Percentiles rank a stretch among this genome's conserved stretches.
These are phyloP conservation scores for Apiotrichum gamsii DNA, from an alignment of 1,284 basidiomycete genomes.

Conservation along the genomic window DNA sequence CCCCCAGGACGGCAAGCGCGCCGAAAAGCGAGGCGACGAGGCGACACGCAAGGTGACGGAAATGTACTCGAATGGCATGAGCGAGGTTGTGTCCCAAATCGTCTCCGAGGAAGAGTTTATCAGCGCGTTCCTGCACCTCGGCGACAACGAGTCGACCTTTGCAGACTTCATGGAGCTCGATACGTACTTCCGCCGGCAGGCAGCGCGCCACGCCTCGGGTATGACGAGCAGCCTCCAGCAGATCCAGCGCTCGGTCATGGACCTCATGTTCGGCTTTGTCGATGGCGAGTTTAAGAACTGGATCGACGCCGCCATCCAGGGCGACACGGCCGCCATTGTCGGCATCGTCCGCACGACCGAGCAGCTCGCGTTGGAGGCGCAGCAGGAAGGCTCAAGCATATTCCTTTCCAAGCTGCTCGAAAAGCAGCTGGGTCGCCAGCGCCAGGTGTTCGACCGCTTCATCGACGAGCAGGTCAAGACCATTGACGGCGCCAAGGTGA, in stretches of 20 bases:
- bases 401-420: conserved; percentile 69
- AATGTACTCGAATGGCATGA: conserved; percentile 69
- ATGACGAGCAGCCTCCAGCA: conserved; percentile 66
- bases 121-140: conserved; percentile 84
- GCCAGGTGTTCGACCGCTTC: conserved; percentile 66
- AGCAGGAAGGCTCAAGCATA: conserved; percentile 65
- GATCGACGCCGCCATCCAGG: conserved; percentile 64
- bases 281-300: conserved; percentile 75
- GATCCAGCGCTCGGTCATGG: conserved; percentile 79
- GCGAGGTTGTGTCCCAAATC: conserved; percentile 69
- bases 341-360: conserved; percentile 78
- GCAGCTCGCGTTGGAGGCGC: conserved; percentile 65
- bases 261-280: conserved; percentile 90
- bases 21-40: conserved; percentile 4
- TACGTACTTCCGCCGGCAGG: conserved; percentile 87
- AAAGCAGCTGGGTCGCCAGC: conserved; percentile 72
- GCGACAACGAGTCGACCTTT: conserved; percentile 80
- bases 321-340: conserved; percentile 56
- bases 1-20: neutral
- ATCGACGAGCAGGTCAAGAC: conserved; percentile 78
- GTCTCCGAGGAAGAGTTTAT: conserved; percentile 83
- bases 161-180: conserved; percentile 94
- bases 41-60: conserved; percentile 12
- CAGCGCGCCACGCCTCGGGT: conserved; percentile 58
- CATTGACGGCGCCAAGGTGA: conserved; percentile 77